Conservation (phyloP, 2,329 filamentous ascomycete species). For the Paraphoma sp. region DNA sequence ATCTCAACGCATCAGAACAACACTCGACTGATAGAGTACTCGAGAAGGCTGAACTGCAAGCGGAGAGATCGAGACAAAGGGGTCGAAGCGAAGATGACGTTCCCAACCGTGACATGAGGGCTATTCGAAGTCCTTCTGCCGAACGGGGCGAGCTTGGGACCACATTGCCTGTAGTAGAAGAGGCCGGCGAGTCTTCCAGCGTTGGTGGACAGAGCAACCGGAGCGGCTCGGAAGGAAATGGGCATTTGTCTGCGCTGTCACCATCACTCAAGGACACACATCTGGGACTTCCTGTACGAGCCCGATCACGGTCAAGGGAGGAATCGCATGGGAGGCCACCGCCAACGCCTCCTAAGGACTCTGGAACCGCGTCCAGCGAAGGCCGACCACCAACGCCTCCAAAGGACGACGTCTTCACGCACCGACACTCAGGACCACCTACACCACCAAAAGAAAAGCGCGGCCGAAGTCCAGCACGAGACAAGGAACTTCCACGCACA, state of each 20-base stretch:
- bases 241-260: slow-evolving; percentile 21
- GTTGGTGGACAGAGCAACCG: slow-evolving; percentile 64
- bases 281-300: slow-evolving; percentile 16
- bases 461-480: slow-evolving; percentile 28
- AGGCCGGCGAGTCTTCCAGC: slow-evolving; percentile 79
- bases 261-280: slow-evolving; percentile 25
- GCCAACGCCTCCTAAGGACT: slow-evolving; percentile 54
- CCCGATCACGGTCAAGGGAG: slow-evolving; percentile 30
- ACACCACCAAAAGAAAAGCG: slow-evolving; percentile 50
- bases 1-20: slow-evolving; percentile 35
- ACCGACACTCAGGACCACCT: slow-evolving; percentile 42
- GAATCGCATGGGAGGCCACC: slow-evolving; percentile 45
- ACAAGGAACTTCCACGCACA: slow-evolving; percentile 46
- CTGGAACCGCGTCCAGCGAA: slow-evolving; percentile 23
- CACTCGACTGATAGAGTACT: slow-evolving; percentile 60
- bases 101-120: slow-evolving; percentile 67
- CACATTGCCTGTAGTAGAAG: slow-evolving; percentile 84
- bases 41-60: slow-evolving; percentile 66
- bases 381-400: slow-evolving; percentile 46
- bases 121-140: slow-evolving; percentile 62
- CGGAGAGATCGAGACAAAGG: slow-evolving; percentile 62
- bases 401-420: slow-evolving; percentile 38
- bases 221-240: slow-evolving; percentile 33
- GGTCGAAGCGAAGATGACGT: slow-evolving; percentile 61
- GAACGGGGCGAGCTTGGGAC: slow-evolving; percentile 63